Evolutionary conservation across 176 grass and related monocot genomes (phyloP), one percentile per base, ranked within the genome.

Genomic region (Zea luxurians): DNA sequence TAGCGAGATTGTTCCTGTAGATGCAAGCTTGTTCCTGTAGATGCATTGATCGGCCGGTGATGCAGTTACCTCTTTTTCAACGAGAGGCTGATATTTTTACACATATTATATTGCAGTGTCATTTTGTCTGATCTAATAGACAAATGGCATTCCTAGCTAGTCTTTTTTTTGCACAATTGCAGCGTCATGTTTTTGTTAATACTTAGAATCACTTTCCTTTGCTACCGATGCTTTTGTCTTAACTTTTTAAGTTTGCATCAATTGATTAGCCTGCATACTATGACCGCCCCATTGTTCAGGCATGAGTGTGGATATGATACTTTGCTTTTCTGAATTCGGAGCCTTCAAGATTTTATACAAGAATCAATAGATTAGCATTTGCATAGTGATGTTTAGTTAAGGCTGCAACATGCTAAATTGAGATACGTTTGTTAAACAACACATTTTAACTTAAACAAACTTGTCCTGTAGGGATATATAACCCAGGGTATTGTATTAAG

Each of bases 171-270:
- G 37, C 54, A 63, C 55, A 42, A 50, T 49, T 76, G 63, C 4
- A 52, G 47, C 13, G 8, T n/a, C 55, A 54, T 70, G 10, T 37
- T 73, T 65, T 78, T 10, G 36, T 3, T 20, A 7, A 17, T 13
- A 70, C 12, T 20, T 21, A 4, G 4, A 18, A 64, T 37, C 47
- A 0, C 10, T 20, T 62, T 46, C 10, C 18, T 44, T 57, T 48
- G 13, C 44, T 61, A 38, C 15, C 8, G 21, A 53, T 50, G 62
- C 16, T 49, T 52, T 10, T 52, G 44, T 49, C 64, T 34, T 1
- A 68, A 74, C 27, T n/a, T 36, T 44, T 47, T 67, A 43, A 10
- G 42, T 59, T 75, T 42, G 45, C 47, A 81, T 70, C 1, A 13
- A 18, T 70, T 71, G 17, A 13, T 65, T 50, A 68, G 34, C 10